Evolutionary conservation across 2,329 filamentous ascomycete species (phyloP).

Genomic region (Aspergillus ibericus): DNA sequence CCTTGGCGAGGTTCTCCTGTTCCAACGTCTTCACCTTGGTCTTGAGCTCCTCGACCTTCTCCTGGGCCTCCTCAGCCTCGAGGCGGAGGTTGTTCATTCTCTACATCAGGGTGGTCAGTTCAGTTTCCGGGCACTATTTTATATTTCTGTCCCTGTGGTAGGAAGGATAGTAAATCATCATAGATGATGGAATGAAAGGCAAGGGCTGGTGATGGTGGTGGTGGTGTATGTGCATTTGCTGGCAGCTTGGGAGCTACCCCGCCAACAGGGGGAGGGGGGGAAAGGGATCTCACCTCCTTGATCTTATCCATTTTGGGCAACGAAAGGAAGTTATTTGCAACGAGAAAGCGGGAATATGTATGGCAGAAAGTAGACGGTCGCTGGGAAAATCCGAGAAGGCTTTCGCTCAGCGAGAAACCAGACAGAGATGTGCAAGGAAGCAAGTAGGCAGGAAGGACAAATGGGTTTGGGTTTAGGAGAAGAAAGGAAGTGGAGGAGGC

Average conservation of each 20-base stretch:
- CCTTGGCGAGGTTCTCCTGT: slow-evolving; percentile 93
- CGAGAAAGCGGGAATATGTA: slow-evolving; percentile 23
- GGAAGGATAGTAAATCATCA: background rate
- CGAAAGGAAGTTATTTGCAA: slow-evolving; percentile 18
- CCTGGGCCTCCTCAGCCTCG: slow-evolving; percentile 82
- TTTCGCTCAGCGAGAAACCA: slow-evolving; percentile 41
- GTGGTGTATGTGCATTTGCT: slow-evolving; percentile 25
- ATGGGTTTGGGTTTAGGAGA: slow-evolving; percentile 19
- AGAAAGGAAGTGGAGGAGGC: slow-evolving; percentile 20
- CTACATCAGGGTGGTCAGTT: slow-evolving; percentile 48
- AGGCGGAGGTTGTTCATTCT: slow-evolving; percentile 94
- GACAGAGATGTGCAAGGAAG: slow-evolving; percentile 13
- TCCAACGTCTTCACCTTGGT: slow-evolving; percentile 84
- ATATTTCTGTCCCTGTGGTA: slow-evolving; percentile 4
- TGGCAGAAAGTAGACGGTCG: slow-evolving; percentile 26
- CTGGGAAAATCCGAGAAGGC: slow-evolving; percentile 21
- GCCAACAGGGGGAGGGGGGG: slow-evolving; percentile 31
- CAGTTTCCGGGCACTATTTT: slow-evolving; percentile 18
- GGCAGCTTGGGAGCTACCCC: slow-evolving; percentile 41
- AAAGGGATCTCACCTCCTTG: slow-evolving; percentile 70
- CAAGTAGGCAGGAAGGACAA: slow-evolving; percentile 15
- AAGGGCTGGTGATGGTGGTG: background rate
- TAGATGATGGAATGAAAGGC: slow-evolving; percentile 12
- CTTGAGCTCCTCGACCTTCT: slow-evolving; percentile 85
- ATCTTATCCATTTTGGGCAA: slow-evolving; percentile 73